These are phyloP conservation scores for Tulasnella calospora DNA, from an alignment of 768 basidiomycete species.

Conservation along the genomic window DNA sequence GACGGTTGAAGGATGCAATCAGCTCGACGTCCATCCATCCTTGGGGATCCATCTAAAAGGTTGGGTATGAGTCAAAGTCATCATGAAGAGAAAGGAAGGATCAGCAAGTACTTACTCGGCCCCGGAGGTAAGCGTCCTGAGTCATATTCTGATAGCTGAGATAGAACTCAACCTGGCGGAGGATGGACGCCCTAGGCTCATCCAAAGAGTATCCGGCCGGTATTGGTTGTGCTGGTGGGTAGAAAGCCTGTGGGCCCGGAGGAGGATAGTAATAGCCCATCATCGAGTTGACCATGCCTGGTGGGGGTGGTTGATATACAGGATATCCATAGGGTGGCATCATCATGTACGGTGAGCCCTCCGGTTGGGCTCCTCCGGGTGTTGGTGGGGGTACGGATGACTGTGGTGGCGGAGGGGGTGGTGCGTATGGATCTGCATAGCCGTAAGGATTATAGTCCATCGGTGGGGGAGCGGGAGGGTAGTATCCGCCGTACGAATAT, in stretches of 20 bases:
- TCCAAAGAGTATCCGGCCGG: neutral
- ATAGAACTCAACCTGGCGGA: slow-evolving; percentile 79
- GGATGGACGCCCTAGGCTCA: slow-evolving; percentile 21
- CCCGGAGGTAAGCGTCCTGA: slow-evolving; percentile 77
- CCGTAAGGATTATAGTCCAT: slow-evolving; percentile 5
- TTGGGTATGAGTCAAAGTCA: neutral
- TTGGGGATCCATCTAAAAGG: slow-evolving; percentile 72
- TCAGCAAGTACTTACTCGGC: slow-evolving; percentile 51
- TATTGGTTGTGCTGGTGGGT: slow-evolving; percentile 8
- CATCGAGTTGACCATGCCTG: neutral
- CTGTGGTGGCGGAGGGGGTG: neutral
- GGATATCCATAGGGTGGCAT: neutral
- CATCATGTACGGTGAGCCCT: neutral
- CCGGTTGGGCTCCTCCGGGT: slow-evolving; percentile 8
- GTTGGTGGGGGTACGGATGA: slow-evolving; percentile 10
- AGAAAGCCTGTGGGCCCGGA: neutral
- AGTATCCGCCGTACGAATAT: neutral
- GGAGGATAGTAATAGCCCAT: neutral
- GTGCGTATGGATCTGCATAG: slow-evolving; percentile 8
- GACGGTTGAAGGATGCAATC: slow-evolving; percentile 83
- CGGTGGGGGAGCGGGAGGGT: neutral
- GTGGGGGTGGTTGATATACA: neutral
- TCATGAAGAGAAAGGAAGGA: slow-evolving; percentile 16
- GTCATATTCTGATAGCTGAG: slow-evolving; percentile 84
- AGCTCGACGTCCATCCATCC: slow-evolving; percentile 83